Base-by-base conservation (phyloP, 306 rosid species). In the Ormosia emarginata region DNA sequence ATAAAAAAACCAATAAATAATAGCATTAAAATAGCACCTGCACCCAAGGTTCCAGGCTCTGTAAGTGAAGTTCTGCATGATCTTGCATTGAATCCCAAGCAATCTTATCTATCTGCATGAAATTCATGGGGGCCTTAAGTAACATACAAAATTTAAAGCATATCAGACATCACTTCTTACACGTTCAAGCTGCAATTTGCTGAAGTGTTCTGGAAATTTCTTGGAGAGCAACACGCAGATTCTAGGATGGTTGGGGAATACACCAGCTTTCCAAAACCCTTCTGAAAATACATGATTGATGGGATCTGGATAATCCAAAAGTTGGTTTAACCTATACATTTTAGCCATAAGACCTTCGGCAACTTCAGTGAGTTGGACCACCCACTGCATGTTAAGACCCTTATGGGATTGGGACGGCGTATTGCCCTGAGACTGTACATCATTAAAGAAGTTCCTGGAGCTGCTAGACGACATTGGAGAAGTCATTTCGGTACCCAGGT, bases 291-390 rank as follows among this genome's bases (percentile, higher is more conserved):
- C 87, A 82, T 87, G 93, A 76, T 91, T 89, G 71, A 92, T 81
- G 40, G 98, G 96, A 85, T 95, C 98, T 4, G 99, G 99, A 85
- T 89, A 95, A 85, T 93, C 99, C 94, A 95, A 87, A 79, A 93
- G 93, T 79, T 95, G 99, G 84, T 93, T 93, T 75, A 95, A 84
- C 90, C 98, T 90, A 88, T 95, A 90, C 91, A 93, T 93, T 89
- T 93, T 93, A 84, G 97, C 99, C 99, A 95, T 90, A 86, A 95
- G 94, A 84, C 99, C 99, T 74, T 95, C 93, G 0, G 94, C 99
- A 77, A 95, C 99, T 83, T 92, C 96, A 47, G 91, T 92, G 59
- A 95, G 93, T 64, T 95, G 97, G 67, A 92, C 90, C 79, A 93
- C 91, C 98, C 92, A 93, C 91, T 93, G 98, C 90, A 93, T 86